Evolutionary conservation across 2,329 filamentous ascomycete genomes (phyloP).

Genomic region (Talaromyces piceae): DNA sequence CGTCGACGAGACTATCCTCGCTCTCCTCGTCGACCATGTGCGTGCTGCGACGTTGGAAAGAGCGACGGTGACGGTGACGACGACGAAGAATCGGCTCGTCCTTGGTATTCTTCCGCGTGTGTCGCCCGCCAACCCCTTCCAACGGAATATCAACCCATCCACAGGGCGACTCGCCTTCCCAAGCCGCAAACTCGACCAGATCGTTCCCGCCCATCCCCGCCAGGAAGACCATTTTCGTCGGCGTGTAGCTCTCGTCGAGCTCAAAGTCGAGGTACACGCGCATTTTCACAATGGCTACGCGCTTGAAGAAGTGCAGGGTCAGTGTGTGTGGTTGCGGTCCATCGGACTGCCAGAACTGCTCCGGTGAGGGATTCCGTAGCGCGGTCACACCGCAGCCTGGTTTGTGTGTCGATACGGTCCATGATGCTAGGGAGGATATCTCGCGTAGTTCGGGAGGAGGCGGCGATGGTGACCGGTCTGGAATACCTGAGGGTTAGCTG

Average conservation of each 20-base stretch:
- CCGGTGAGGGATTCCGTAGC: conserved; percentile 50
- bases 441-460: conserved; percentile 47
- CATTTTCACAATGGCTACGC: conserved; percentile 45
- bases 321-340: conserved; percentile 58
- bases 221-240: conserved; percentile 80
- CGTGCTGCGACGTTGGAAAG: neutral
- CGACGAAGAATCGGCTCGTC: conserved; percentile 10
- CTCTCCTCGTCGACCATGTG: conserved; percentile 13
- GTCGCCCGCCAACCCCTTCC: conserved; percentile 49
- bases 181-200: conserved; percentile 75
- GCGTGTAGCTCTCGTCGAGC: conserved; percentile 92
- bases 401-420: conserved; percentile 57
- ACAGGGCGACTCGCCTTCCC: conserved; percentile 68
- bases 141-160: conserved; percentile 88
- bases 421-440: conserved; percentile 58
- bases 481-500: neutral
- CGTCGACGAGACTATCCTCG: conserved; percentile 14
- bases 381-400: conserved; percentile 55
- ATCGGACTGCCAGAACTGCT: conserved; percentile 59
- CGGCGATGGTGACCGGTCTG: conserved; percentile 30
- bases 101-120: conserved; percentile 23
- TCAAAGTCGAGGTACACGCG: conserved; percentile 70
- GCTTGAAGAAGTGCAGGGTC: conserved; percentile 55
- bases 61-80: neutral
- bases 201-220: conserved; percentile 90